Conservation (phyloP, 495 filamentous ascomycete genomes). For the Penicillium daleae region DNA sequence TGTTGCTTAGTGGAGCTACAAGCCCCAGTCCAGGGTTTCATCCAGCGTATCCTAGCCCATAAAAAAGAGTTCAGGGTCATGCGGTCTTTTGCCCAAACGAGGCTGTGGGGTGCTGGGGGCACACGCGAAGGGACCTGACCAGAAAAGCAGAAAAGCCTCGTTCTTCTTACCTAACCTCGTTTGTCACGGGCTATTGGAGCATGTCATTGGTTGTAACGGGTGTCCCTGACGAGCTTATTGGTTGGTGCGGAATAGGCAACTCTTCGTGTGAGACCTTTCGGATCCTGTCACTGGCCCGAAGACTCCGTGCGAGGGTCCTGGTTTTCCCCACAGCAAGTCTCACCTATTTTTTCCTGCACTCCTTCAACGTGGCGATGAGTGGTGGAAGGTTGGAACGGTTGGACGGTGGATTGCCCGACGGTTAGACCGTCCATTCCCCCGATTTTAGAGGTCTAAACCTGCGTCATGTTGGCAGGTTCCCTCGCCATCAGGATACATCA, state of each 20-base stretch:
- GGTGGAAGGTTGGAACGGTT: neutral
- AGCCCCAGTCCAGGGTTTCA: slow-evolving; percentile 23
- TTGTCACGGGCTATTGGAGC: neutral
- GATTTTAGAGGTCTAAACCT: neutral
- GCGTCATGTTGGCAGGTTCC: neutral
- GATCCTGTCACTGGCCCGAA: neutral
- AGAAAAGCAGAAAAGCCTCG: neutral
- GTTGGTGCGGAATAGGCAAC: slow-evolving; percentile 4
- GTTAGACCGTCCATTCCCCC: neutral
- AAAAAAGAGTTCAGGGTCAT: slow-evolving; percentile 17
- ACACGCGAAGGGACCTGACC: neutral
- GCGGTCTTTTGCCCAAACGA: slow-evolving; percentile 25
- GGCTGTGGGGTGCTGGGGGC: slow-evolving; percentile 8
- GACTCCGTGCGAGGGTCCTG: slow-evolving; percentile 9
- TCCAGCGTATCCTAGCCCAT: slow-evolving; percentile 11
- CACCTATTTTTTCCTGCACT: neutral
- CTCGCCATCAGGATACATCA: neutral
- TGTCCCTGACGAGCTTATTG: neutral
- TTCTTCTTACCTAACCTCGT: slow-evolving; percentile 5
- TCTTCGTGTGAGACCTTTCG: slow-evolving; percentile 6
- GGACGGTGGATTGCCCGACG: neutral
- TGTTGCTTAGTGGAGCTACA: slow-evolving; percentile 15
- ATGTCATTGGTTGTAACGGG: slow-evolving; percentile 2
- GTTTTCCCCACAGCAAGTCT: slow-evolving; percentile 9
- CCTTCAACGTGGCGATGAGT: slow-evolving; percentile 15